Conservation (phyloP, 768 basidiomycete species). For the Phylloporus scabripes region DNA sequence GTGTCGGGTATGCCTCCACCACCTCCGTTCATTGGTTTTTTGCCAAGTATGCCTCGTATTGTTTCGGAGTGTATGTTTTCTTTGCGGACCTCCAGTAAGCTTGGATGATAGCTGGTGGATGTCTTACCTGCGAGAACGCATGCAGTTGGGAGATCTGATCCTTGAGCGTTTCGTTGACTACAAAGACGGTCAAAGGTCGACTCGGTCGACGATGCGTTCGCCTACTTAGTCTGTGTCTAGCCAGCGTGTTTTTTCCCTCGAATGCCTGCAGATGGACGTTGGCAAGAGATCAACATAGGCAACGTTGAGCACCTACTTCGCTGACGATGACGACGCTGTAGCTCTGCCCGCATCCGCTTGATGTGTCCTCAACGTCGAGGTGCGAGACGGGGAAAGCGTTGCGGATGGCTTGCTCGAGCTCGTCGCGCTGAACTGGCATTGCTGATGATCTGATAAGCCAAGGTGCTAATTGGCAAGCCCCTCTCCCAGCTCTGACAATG, state of each 20-base stretch:
- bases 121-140: constrained; percentile 77
- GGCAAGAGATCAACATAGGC: background rate
- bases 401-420: constrained; percentile 60
- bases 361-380: constrained; percentile 71
- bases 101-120: background rate
- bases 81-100: constrained; percentile 21
- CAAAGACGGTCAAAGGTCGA: constrained; percentile 1
- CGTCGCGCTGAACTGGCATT: constrained; percentile 53
- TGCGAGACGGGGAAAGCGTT: constrained; percentile 57
- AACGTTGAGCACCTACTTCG: constrained; percentile 41
- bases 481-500: constrained; percentile 2
- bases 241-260: constrained; percentile 76
- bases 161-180: constrained; percentile 77
- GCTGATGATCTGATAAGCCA: background rate
- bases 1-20: background rate
- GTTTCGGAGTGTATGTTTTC: constrained; percentile 71
- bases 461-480: background rate
- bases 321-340: constrained; percentile 74
- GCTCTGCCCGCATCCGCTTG: constrained; percentile 76
- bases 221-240: constrained; percentile 65
- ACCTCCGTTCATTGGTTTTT: constrained; percentile 22
- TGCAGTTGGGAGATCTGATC: constrained; percentile 74
- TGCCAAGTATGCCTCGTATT: constrained; percentile 49
- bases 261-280: constrained; percentile 46
- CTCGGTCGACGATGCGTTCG: constrained; percentile 3